Base-by-base conservation (phyloP, 2,329 filamentous ascomycete species). In the Xylaria sp. region DNA sequence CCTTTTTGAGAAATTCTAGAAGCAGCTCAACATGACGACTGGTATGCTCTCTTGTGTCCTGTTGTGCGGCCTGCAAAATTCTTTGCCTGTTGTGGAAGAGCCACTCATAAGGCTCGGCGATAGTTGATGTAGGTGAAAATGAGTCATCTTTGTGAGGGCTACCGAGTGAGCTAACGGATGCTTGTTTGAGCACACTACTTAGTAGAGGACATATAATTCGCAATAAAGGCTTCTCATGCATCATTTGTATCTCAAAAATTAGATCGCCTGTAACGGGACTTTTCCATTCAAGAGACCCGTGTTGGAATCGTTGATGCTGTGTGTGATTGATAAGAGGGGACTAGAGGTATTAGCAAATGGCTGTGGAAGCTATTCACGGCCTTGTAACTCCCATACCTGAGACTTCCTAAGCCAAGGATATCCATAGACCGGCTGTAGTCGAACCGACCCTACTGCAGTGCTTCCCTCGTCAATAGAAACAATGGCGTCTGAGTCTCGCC, bases 61-160 rank as follows among this genome's bases (percentile, higher is more conserved):
- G 36, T 36, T 57, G 3, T 54, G 59, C 54, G 57, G 38, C 48
- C 53, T 44, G 44, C 40, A 10, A 60, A 5, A 61, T 53, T 59
- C 56, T 63, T 33, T 60, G 44, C 46, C 57, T 40, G 17, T 69
- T 59, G 23, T 63, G 56, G 20, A 64, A 68, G 28, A 68, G 20
- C 60, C 20, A 56, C n/a, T 65, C 53, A 36, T 60, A 68, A 13
- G 65, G 65, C 40, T 64, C 65, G 38, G 10, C 3, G 23, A 68
- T 65, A 38, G 17, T 63, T 4, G 33, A 40, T n/a, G 3, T 15
- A 23, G 59, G 33, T 1, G 65, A 51, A 20, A 42, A 28, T n/a
- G 11, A 20, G 13, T 51, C 59, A 6, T 63, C 42, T 31, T 6
- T 13, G 48, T 46, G 31, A 17, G 7, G 51, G n/a, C 1, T 26